These are phyloP conservation scores for Pseudofabraea citricarpa DNA, from an alignment of 2,329 filamentous ascomycete genomes.

Conservation along the genomic window DNA sequence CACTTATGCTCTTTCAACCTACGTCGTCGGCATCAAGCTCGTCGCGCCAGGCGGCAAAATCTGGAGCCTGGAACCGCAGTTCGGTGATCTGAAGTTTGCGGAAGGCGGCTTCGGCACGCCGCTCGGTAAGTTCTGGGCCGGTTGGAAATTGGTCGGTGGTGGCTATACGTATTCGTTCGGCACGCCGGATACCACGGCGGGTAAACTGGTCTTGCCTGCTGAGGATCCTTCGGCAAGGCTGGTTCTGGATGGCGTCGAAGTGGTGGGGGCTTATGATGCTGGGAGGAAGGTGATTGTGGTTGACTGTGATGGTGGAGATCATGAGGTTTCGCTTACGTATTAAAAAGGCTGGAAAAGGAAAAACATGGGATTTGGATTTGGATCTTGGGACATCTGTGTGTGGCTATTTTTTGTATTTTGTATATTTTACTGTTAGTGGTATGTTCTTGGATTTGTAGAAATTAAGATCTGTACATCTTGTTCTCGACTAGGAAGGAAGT, in stretches of 20 bases:
- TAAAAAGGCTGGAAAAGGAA: background rate
- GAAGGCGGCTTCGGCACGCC: conserved; percentile 36
- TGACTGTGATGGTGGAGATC: background rate
- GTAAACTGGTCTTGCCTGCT: conserved; percentile 10
- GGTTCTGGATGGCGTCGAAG: background rate
- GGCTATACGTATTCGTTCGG: conserved; percentile 12
- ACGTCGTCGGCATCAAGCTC: conserved; percentile 36
- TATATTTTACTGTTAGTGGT: too few species aligned
- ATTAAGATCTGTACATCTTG: too few species aligned
- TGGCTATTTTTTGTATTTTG: too few species aligned
- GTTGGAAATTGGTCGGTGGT: conserved; percentile 16
- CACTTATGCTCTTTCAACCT: conserved; percentile 39
- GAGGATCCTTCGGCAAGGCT: background rate
- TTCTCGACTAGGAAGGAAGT: too few species aligned
- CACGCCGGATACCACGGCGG: conserved; percentile 12
- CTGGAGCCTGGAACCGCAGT: conserved; percentile 35
- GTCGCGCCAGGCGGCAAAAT: conserved; percentile 29
- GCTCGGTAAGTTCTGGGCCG: conserved; percentile 32
- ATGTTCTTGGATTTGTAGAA: too few species aligned
- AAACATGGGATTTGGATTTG: too few species aligned
- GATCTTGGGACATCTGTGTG: too few species aligned
- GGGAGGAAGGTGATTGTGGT: background rate
- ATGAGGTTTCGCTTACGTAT: background rate
- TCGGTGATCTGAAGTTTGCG: conserved; percentile 32
- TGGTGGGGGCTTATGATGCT: background rate